Evolutionary conservation across 305 asterid species (phyloP), one percentile per base, ranked within the genome.

Genomic region (Fraxinus nigra): DNA sequence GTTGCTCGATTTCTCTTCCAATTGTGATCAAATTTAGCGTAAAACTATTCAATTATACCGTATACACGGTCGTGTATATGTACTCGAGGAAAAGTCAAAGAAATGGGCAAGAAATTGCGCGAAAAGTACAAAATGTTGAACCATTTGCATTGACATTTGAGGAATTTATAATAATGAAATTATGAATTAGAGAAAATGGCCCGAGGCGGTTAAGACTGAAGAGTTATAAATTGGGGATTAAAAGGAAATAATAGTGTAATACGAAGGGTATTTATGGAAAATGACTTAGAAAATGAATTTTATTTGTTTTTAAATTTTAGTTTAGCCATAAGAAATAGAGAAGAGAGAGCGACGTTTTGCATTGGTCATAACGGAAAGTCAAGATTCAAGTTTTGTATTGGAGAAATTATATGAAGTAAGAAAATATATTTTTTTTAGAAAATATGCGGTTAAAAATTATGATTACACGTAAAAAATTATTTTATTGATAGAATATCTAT

Each of bases 41-140:
- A 30, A 30, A 82, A 83, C 77, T 77, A 78, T 70, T 67, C 69
- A 51, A 56, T 89, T 87, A 89, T 86, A 89, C 85, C 74, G 78
- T 81, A 79, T 40, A 81, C 65, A 77, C 82, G 20, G 83, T 82
- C 65, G 33, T 79, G 77, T 77, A 77, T 48, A 74, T 82, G 37
- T 70, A 78, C 28, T 18, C 33, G 24, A n/a, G 61, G 83, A 77
- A 77, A 33, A 74, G 89, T 88, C 91, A 85, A 83, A 82, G 77
- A 81, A 79, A 30, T 75, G 75, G 82, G 82, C 84, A 82, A 83
- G 86, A 86, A 86, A 83, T 75, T 82, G 80, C 75, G 82, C 85
- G 73, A 54, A 33, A 84, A 48, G 79, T 78, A 82, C 85, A 79
- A 79, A 79, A 76, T 61, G 81, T 65, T 77, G 82, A 82, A 79